phyloP scores from a whole-genome alignment of 208 protist genomes.

The Leptomonas pyrrhocoris region DNA sequence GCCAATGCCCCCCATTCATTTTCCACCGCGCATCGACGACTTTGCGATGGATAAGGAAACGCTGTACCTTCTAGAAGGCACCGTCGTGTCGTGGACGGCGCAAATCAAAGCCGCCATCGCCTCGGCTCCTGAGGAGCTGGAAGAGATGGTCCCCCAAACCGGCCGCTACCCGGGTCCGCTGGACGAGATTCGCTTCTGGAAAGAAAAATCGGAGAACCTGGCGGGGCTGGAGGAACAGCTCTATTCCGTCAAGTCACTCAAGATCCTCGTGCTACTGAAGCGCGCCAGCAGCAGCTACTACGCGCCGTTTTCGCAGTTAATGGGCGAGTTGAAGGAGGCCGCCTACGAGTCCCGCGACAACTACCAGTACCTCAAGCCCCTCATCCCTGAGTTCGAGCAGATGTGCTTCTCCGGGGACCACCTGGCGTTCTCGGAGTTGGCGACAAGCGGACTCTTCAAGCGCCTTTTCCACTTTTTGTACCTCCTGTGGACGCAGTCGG shows the following conservation, averaged over 20 bases:
- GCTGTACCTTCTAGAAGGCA: conserved; percentile 91
- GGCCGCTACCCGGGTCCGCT: conserved; percentile 89
- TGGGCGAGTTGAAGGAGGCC: conserved; percentile 87
- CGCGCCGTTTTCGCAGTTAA: conserved; percentile 84
- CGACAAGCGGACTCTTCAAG: conserved; percentile 81
- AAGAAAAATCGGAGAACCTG: conserved; percentile 94
- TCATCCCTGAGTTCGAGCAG: conserved; percentile 84
- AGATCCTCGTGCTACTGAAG: conserved; percentile 93
- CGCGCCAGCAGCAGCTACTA: conserved; percentile 92
- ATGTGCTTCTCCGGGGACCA: conserved; percentile 67
- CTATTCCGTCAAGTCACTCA: conserved; percentile 89
- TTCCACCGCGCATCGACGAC: conserved; percentile 84
- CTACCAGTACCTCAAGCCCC: conserved; percentile 91
- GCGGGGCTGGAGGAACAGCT: conserved; percentile 93
- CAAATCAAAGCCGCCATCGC: conserved; percentile 93
- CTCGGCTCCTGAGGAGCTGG: conserved; percentile 86
- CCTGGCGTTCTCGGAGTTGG: conserved; percentile 81
- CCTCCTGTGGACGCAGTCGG: conserved; percentile 94
- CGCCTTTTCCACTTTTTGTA: conserved; percentile 94
- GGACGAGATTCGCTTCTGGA: conserved; percentile 96
- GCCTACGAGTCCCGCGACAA: conserved; percentile 90
- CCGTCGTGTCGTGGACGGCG: conserved; percentile 92
- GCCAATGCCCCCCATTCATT: conserved; percentile 88
- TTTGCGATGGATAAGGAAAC: conserved; percentile 86
- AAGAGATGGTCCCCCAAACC: conserved; percentile 58